Evolutionary conservation across 768 basidiomycete genomes (phyloP).

Genomic region (Pleurotus tuoliensis): DNA sequence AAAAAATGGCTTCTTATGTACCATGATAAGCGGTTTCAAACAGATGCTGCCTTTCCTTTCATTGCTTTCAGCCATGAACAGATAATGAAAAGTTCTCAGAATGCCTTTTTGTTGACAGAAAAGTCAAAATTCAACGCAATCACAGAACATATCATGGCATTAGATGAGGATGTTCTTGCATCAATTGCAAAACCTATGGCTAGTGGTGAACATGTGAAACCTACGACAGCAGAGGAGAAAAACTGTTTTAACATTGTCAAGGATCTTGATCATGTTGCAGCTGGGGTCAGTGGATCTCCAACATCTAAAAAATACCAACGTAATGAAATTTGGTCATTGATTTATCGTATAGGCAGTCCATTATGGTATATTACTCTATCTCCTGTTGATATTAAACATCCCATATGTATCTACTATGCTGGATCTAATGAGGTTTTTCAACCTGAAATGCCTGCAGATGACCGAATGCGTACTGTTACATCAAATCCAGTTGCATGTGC

Average conservation of each 20-base stretch:
- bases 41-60: slow-evolving; percentile 20
- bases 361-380: too few species aligned
- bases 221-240: slow-evolving; percentile 27
- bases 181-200: slow-evolving; percentile 16
- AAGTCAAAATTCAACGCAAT: slow-evolving; percentile 22
- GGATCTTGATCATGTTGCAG: too few species aligned
- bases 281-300: too few species aligned
- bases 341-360: too few species aligned
- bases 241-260: slow-evolving; percentile 30
- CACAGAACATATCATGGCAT: slow-evolving; percentile 12
- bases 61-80: slow-evolving; percentile 28
- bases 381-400: too few species aligned
- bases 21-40: slow-evolving; percentile 25
- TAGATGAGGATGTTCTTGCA: slow-evolving; percentile 20
- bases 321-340: too few species aligned
- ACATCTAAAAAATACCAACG: too few species aligned
- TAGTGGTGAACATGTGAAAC: slow-evolving; percentile 20
- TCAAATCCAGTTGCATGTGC: too few species aligned
- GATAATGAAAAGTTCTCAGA: slow-evolving; percentile 15
- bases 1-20: slow-evolving; percentile 27
- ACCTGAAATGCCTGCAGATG: too few species aligned
- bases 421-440: too few species aligned
- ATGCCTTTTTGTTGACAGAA: slow-evolving; percentile 24
- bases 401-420: too few species aligned
- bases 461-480: too few species aligned